Base-by-base conservation (phyloP, 768 basidiomycete genomes). In the Phanerochaete sordida region DNA sequence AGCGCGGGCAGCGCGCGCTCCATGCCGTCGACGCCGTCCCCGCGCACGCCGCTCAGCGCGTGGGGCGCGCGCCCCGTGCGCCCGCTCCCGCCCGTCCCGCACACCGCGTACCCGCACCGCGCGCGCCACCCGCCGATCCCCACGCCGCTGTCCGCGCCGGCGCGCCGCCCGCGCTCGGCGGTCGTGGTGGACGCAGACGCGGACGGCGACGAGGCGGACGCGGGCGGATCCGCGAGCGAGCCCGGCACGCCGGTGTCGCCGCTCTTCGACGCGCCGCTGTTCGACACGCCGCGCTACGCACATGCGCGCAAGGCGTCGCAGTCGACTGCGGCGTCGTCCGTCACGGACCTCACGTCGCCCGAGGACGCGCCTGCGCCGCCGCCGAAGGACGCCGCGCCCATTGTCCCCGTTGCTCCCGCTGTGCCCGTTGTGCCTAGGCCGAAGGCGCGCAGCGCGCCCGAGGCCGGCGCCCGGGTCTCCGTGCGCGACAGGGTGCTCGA, bases 301-400 rank as follows among this genome's bases (percentile, higher is more conserved):
- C 64, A 63, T 44, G 46, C 48, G 28, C 64, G 64, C 54, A 61
- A 65, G 48, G 35, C 21, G 26, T 62, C 61, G 19, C 61, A 62
- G 33, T 62, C 61, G 2, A 62, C 65, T 21, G 60, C 58, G 5
- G 57, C 62, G 7, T 64, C 65, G n/a, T 64, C 65, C 3, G 31
- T 62, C 30, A 21, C 28, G 19, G 57, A 61, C n/a, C 43, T 58
- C 13, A 23, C 57, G 19, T n/a, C 43, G 30, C 26, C 26, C 1
- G 35, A 48, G 7, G 57, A 35, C 9, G 46, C 49, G 31, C 31
- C 27, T 13, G 30, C 51, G 21, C 24, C 48, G 48, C 48, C 51
- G 30, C 51, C 13, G 31, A 12, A n/a, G n/a, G n/a, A n/a, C 30
- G n/a, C 30, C 28, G 51, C 27, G n/a, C n/a, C n/a, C n/a, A n/a